These are phyloP conservation scores for Lentinula boryana DNA, from an alignment of 768 basidiomycete species.

Conservation along the genomic window DNA sequence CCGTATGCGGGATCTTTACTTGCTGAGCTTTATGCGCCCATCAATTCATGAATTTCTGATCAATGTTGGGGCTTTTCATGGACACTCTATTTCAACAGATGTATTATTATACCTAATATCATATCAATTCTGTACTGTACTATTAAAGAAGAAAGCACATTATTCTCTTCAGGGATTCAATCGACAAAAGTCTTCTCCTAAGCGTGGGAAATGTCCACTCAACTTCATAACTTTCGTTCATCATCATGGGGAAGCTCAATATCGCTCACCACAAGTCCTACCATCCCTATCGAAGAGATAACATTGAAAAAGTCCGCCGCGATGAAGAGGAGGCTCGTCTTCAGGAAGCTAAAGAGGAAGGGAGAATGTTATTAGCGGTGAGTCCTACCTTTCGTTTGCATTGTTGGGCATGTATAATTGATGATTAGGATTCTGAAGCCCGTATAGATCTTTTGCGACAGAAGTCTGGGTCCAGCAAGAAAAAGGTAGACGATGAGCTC, in stretches of 20 bases:
- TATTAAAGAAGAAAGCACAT: neutral
- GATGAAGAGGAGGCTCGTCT: constrained; percentile 77
- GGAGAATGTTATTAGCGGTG: constrained; percentile 66
- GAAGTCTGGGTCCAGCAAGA: constrained; percentile 43
- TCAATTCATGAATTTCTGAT: neutral
- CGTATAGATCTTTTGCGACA: constrained; percentile 60
- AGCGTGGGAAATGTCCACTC: neutral
- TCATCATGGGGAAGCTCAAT: constrained; percentile 73
- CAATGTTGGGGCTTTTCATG: neutral
- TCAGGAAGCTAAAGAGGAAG: constrained; percentile 67
- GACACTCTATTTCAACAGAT: neutral
- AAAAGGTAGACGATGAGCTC: constrained; percentile 24
- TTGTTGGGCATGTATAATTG: neutral
- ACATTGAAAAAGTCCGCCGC: constrained; percentile 71
- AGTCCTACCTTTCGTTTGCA: constrained; percentile 18
- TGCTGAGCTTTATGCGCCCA: neutral
- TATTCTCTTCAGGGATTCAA: neutral
- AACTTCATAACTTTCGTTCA: neutral
- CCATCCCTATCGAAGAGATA: constrained; percentile 80
- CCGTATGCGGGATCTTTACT: neutral
- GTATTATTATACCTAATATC: neutral
- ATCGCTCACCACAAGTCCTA: constrained; percentile 92
- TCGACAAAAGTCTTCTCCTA: neutral
- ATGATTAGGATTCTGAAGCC: constrained; percentile 70
- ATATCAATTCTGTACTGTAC: neutral